Evolutionary conservation across 2,329 filamentous ascomycete genomes (phyloP).

Genomic region (Xylariaceae sp.): DNA sequence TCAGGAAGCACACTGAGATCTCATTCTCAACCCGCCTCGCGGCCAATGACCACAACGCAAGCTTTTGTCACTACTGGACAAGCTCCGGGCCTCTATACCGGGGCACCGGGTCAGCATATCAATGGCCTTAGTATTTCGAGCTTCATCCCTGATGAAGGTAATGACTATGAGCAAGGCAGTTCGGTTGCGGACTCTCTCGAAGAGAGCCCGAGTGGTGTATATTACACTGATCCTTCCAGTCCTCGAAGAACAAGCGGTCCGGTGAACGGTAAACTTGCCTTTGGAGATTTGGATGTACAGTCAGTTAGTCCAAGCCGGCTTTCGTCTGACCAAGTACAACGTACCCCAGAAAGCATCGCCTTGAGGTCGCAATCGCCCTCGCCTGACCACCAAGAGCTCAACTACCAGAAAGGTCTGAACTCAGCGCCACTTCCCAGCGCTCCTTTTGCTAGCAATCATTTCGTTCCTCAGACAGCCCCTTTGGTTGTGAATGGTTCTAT

Average conservation of each 20-base stretch:
- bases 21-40: conserved; percentile 62
- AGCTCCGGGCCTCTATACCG: conserved; percentile 35
- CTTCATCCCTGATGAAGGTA: conserved; percentile 52
- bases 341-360: conserved; percentile 51
- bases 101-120: conserved; percentile 36
- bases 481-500: conserved; percentile 42
- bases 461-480: conserved; percentile 33
- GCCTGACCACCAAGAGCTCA: conserved; percentile 45
- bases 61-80: conserved; percentile 30
- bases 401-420: conserved; percentile 32
- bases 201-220: conserved; percentile 43
- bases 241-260: conserved; percentile 26
- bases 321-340: conserved; percentile 54
- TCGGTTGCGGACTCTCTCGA: conserved; percentile 44
- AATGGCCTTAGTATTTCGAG: conserved; percentile 52
- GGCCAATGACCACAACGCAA: conserved; percentile 34
- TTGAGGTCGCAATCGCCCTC: conserved; percentile 56
- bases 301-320: conserved; percentile 38
- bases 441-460: conserved; percentile 36
- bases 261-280: conserved; percentile 39
- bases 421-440: conserved; percentile 38
- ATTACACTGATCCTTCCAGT: conserved; percentile 33
- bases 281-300: conserved; percentile 44
- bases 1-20: conserved; percentile 57
- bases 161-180: conserved; percentile 43